These are phyloP conservation scores for Epichloe gansuensis DNA, from an alignment of 2,329 filamentous ascomycete genomes.

Conservation along the genomic window DNA sequence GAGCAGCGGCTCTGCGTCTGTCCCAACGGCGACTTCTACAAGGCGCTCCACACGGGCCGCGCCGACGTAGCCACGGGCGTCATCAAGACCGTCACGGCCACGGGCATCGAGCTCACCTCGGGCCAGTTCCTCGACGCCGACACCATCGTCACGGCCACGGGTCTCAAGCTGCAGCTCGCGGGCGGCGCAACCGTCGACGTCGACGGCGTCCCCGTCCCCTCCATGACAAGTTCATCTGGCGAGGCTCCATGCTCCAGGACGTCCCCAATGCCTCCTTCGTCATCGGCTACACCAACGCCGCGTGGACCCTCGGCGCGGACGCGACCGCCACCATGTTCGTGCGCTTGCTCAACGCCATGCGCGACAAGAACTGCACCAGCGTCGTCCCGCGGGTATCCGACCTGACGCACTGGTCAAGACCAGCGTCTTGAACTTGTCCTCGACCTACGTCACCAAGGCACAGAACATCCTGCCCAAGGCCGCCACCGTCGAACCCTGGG, in stretches of 20 bases:
- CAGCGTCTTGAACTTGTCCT: constrained; percentile 3
- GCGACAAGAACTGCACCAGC: not conserved
- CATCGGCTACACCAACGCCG: constrained; percentile 50
- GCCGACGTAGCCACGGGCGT: constrained; percentile 32
- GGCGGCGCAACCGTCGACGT: constrained; percentile 29
- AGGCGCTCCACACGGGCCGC: constrained; percentile 27
- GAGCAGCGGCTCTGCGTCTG: constrained; percentile 63
- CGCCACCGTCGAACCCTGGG: no score
- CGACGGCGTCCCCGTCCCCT: constrained; percentile 35
- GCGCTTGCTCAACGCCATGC: not conserved
- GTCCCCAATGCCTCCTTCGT: constrained; percentile 48
- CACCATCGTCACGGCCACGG: constrained; percentile 55
- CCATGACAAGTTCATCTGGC: constrained; percentile 43
- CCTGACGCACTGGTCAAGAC: not conserved
- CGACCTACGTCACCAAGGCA: constrained; percentile 2
- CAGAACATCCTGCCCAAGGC: constrained; percentile 1
- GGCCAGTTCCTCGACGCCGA: constrained; percentile 42
- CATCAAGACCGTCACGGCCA: constrained; percentile 34
- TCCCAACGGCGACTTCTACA: constrained; percentile 39
- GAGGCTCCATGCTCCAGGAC: constrained; percentile 47
- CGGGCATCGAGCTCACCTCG: constrained; percentile 30
- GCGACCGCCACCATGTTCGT: constrained; percentile 4
- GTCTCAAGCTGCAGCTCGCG: constrained; percentile 45
- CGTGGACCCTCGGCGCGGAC: constrained; percentile 51
- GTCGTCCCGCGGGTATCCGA: not conserved